These are phyloP conservation scores for Colletotrichum plurivorum DNA, from an alignment of 2,329 filamentous ascomycete species.

Conservation along the genomic window DNA sequence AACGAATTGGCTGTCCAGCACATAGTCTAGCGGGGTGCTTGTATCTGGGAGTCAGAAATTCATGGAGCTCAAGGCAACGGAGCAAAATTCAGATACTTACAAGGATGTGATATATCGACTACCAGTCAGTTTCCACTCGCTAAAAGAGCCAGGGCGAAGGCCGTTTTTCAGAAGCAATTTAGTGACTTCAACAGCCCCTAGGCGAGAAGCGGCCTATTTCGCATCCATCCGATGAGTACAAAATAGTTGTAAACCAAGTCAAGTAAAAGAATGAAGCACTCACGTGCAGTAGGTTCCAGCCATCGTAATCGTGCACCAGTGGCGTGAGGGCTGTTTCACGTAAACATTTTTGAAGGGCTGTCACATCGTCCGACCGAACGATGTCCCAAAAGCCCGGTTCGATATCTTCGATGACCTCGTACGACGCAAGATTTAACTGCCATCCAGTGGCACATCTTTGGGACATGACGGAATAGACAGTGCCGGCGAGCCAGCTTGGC, in stretches of 20 bases:
- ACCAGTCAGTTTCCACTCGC: background rate
- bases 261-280: background rate
- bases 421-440: background rate
- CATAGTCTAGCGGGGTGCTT: background rate
- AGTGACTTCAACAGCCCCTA: background rate
- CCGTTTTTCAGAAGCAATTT: background rate
- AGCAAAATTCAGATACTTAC: background rate
- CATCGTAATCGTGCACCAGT: background rate
- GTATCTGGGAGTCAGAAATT: background rate
- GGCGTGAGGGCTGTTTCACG: background rate
- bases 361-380: background rate
- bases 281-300: background rate
- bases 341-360: background rate
- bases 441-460: background rate
- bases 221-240: accelerated
- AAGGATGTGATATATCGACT: too few species aligned
- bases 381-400: accelerated
- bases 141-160: background rate
- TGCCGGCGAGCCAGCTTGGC: constrained; percentile 10
- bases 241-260: accelerated
- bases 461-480: constrained; percentile 19
- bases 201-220: background rate
- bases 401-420: background rate
- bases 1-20: accelerated
- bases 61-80: background rate